Evolutionary conservation across 2,329 filamentous ascomycete species (phyloP).

Genomic region (Pseudogymnoascus sp.): DNA sequence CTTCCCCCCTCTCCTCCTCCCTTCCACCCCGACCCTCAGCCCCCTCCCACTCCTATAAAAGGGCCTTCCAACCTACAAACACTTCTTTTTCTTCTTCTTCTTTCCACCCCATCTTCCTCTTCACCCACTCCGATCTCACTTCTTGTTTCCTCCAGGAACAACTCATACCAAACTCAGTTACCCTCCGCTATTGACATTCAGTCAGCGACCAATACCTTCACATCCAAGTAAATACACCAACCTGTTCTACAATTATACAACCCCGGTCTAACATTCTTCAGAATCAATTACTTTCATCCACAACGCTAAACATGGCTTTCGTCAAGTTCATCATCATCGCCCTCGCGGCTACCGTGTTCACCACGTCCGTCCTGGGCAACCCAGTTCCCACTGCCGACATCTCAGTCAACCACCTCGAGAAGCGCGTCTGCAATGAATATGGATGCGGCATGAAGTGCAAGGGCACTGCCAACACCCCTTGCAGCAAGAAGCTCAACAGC

Average conservation of each 20-base stretch:
- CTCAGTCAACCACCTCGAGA: not conserved
- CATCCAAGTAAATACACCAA: not conserved
- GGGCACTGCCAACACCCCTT: not conserved
- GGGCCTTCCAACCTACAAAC: not conserved
- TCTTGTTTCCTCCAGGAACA: not conserved
- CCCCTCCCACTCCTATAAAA: not conserved
- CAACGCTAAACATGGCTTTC: not conserved
- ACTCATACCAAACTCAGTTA: not conserved
- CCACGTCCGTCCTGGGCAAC: not conserved
- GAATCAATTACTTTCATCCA: not conserved
- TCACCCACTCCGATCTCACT: not conserved
- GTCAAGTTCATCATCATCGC: not conserved
- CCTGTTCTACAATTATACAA: not conserved
- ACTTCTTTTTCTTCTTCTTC: not conserved
- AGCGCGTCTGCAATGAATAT: not conserved
- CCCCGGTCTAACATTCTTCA: not conserved
- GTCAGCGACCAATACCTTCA: not conserved
- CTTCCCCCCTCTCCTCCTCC: not conserved
- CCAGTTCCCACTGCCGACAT: not conserved
- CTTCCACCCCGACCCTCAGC: not conserved
- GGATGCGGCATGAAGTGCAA: not conserved
- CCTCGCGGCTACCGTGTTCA: not conserved
- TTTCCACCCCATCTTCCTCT: not conserved
- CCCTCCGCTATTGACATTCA: not conserved
- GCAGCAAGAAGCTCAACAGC: not conserved